Conservation (phyloP, 441 rosid species). For the Omphalea diandra region DNA sequence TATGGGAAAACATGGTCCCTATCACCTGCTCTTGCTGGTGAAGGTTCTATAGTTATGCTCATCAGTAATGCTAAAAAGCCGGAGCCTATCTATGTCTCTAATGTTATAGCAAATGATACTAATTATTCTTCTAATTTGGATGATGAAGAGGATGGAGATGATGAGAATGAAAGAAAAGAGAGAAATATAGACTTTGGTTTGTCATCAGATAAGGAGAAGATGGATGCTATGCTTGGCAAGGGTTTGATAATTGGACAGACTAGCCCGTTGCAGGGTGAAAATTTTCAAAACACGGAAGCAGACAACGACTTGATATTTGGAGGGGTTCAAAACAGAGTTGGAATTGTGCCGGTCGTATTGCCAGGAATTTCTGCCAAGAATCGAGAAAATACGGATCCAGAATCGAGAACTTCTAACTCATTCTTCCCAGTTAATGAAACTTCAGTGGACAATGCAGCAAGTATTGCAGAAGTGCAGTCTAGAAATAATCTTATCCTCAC, state of each 20-base stretch:
- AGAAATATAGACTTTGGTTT: slow-evolving; percentile 14
- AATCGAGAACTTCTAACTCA: slow-evolving; percentile 21
- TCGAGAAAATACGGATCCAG: slow-evolving; percentile 20
- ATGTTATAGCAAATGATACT: slow-evolving; percentile 24
- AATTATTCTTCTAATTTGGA: slow-evolving; percentile 25
- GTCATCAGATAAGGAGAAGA: slow-evolving; percentile 17
- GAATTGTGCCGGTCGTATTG: slow-evolving; percentile 15
- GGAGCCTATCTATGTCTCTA: slow-evolving; percentile 15
- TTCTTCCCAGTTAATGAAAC: slow-evolving; percentile 27
- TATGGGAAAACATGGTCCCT: slow-evolving; percentile 26
- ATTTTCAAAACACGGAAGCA: slow-evolving; percentile 8
- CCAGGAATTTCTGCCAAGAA: slow-evolving; percentile 22
- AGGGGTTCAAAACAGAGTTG: slow-evolving; percentile 16
- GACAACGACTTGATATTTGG: slow-evolving; percentile 4
- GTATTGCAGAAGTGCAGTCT: slow-evolving; percentile 10
- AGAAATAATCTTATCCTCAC: slow-evolving; percentile 13
- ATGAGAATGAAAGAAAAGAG: slow-evolving; percentile 17
- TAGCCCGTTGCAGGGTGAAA: slow-evolving; percentile 23
- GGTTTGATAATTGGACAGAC: too few relatives aligned
- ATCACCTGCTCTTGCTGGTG: slow-evolving; percentile 22
- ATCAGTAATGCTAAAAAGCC: slow-evolving; percentile 27
- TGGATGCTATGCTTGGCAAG: slow-evolving; percentile 16
- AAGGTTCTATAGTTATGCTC: slow-evolving; percentile 27
- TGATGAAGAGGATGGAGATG: slow-evolving; percentile 27
- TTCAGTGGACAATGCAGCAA: slow-evolving; percentile 14